A percentile compares a stretch with the other conserved stretches of the same genome.
These are phyloP conservation scores for Royoungia palumana DNA, from an alignment of 768 basidiomycete genomes.

Conservation along the genomic window DNA sequence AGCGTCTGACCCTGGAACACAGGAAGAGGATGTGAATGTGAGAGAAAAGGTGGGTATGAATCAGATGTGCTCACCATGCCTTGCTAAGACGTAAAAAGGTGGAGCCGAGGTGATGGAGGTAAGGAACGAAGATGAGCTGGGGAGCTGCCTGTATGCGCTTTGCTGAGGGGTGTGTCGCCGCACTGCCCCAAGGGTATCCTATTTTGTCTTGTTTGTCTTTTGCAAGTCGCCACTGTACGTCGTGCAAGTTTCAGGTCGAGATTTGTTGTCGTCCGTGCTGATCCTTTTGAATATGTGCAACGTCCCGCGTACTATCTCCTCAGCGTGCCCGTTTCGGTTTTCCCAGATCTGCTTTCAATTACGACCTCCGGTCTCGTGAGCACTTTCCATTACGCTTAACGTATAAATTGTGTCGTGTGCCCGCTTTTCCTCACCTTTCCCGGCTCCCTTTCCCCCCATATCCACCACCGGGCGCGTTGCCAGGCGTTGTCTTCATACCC, in stretches of 20 bases:
- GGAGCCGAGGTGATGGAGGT: not conserved
- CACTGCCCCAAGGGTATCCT: constrained; percentile 13
- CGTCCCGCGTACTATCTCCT: constrained; percentile 13
- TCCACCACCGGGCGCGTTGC: not conserved
- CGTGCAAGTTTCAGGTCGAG: no score
- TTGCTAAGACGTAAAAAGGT: constrained; percentile 29
- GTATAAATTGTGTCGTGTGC: constrained; percentile 30
- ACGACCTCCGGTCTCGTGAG: constrained; percentile 4
- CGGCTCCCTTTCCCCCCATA: not conserved
- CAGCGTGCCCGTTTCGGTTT: not conserved
- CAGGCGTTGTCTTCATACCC: not conserved
- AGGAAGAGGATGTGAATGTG: constrained; percentile 10
- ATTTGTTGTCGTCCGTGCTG: not conserved
- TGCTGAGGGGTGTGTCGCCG: constrained; percentile 6
- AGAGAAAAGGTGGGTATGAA: constrained; percentile 1
- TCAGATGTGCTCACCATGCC: constrained; percentile 26
- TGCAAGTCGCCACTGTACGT: constrained; percentile 11
- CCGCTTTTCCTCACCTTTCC: constrained; percentile 1
- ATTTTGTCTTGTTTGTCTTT: constrained; percentile 35
- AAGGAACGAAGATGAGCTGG: constrained; percentile 4
- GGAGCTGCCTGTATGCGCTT: constrained; percentile 16
- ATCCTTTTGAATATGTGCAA: not conserved
- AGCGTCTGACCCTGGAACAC: constrained; percentile 75
- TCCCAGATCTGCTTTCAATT: constrained; percentile 12
- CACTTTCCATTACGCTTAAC: constrained; percentile 2